Evolutionary conservation across 305 asterid species (phyloP), one percentile per base, ranked within the genome.

Genomic region (Vinca major): DNA sequence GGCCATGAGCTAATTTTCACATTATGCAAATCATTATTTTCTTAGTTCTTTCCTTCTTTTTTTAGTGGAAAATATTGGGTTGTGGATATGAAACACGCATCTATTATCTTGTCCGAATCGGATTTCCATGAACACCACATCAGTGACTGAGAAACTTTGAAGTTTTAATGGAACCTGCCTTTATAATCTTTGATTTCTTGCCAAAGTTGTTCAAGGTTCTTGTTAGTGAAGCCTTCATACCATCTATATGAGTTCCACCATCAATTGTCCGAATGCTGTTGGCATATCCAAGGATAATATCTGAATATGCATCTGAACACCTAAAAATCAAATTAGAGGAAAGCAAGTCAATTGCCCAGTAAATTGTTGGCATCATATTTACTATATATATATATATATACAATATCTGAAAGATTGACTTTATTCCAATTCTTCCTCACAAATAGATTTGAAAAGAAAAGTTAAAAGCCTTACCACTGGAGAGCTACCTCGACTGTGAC

Each of bases 191-290:
- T 62, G 96, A 89, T 82, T 91, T 93, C 81, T 88, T 93, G 49
- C 82, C 96, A 13, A 93, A 83, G 83, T 80, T 85, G 86, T 93
- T 93, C 74, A 93, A 82, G 12, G 90, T 91, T 83, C 96, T 91
- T 17, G 97, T 93, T 63, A 93, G 73, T 61, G 99, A 88, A 71
- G 95, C 89, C 78, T 91, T 93, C 71, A 88, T 85, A 68, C 99
- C 99, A 49, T 93, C 99, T 71, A 93, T 89, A 71, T 93, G 99
- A 73, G 99, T 91, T 68, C 99, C 99, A 71, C 99, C 99, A 69
- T 93, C 99, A 74, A 89, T 75, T 39, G 97, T 93, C 68, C 99
- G 83, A 81, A 93, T 89, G 90, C 99, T 89, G 83, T 93, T 93
- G 11, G 99, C 99, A 81, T 89, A 93, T 70, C 99, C 97, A 72